Conservation (phyloP, 805 yeast species). For the Ogataea methylovora region DNA sequence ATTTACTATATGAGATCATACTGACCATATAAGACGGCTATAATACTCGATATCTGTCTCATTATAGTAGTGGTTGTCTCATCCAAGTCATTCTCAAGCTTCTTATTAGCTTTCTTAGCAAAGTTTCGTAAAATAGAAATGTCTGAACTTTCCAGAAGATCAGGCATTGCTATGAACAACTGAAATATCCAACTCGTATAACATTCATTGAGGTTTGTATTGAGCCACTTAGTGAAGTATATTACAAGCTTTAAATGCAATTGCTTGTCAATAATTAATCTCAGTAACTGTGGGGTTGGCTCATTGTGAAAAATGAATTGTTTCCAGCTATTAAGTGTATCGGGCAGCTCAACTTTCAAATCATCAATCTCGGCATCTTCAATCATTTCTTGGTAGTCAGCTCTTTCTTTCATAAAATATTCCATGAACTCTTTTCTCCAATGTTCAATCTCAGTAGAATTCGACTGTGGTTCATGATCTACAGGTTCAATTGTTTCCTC, state of each 20-base stretch:
- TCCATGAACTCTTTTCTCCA: slow-evolving; percentile 7
- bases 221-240: slow-evolving; percentile 37
- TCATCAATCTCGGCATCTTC: not conserved
- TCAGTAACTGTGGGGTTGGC: slow-evolving; percentile 25
- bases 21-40: slow-evolving; percentile 17
- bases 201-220: slow-evolving; percentile 20
- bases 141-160: slow-evolving; percentile 28
- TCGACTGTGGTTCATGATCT: not conserved
- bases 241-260: slow-evolving; percentile 28
- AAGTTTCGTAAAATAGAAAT: slow-evolving; percentile 33
- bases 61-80: slow-evolving; percentile 9
- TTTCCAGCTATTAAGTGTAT: slow-evolving; percentile 35
- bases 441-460: slow-evolving; percentile 1
- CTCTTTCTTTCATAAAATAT: slow-evolving; percentile 9
- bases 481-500: slow-evolving; percentile 1
- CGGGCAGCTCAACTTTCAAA: slow-evolving; percentile 23
- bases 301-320: slow-evolving; percentile 24
- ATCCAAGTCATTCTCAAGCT: slow-evolving; percentile 13
- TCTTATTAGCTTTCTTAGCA: slow-evolving; percentile 28
- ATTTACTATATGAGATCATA: too few relatives aligned
- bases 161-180: slow-evolving; percentile 31
- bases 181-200: slow-evolving; percentile 33
- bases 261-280: slow-evolving; percentile 26
- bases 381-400: slow-evolving; percentile 18
- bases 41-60: slow-evolving; percentile 12